Base-by-base conservation (phyloP, 768 basidiomycete genomes). In the Podaxis sp. region DNA sequence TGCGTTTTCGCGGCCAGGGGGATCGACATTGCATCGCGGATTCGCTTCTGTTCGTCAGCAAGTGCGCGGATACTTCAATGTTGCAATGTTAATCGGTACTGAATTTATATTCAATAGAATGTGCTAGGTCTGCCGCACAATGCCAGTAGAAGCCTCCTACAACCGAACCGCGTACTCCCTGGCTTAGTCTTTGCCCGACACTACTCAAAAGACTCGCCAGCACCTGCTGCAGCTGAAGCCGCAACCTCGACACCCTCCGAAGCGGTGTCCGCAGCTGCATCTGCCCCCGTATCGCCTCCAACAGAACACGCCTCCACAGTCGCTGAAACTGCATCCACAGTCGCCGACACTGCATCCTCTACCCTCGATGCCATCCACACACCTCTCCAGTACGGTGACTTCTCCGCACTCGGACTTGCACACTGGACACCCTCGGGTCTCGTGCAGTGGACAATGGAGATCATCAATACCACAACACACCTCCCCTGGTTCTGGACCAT, bases 401-500 rank as follows among this genome's bases (percentile, higher is more conserved):
- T 93, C 41, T 84, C 87, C 15, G 82, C 85, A 3, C 79, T 91
- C 41, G 91, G 89, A 2, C 75, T 93, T 2, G 75, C 80, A 15
- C 71, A 78, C 17, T 90, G 86, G 84, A 77, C 82, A 52, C 91
- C 91, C 2, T 82, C 85, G 0, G 90, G 89, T 0, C 66, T 89
- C 37, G 76, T 86, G 20, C 80, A 83, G 48, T 86, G 83, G 82
- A 76, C 84, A 17, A 77, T 91, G 54, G 91, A 94, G 72, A 65
- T 85, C 53, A 72, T 92, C 58, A 85, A 93, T 65, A 87, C 93
- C 56, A 74, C 79, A 53, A 85, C 86, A 0, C 88, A 87, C 40
- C 74, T 94, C 63, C 88, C 90, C 0, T 95, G 94, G 93, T 91
- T 91, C 77, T 85, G 87, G 80, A 89, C 92, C 53, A 91, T 95